Conservation (phyloP, 2,329 filamentous ascomycete species). For the Trichoderma afroharzianum region DNA sequence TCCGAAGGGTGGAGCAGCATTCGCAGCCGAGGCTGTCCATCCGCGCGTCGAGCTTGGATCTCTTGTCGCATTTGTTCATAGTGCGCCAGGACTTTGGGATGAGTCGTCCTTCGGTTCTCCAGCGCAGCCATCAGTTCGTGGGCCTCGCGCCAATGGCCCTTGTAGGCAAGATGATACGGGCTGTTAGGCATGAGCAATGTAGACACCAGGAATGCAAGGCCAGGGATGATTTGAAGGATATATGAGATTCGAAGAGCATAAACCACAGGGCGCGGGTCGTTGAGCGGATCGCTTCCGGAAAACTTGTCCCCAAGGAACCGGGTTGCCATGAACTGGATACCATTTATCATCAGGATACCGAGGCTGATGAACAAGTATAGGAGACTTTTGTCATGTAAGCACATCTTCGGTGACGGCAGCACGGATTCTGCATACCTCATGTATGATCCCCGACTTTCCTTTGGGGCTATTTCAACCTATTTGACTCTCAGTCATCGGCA, state of each 20-base stretch:
- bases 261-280: constrained; percentile 27
- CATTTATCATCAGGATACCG: constrained; percentile 65
- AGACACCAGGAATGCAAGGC: constrained; percentile 50
- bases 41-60: constrained; percentile 49
- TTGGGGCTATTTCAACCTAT: constrained; percentile 57
- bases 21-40: constrained; percentile 45
- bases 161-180: constrained; percentile 67
- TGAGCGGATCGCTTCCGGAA: constrained; percentile 30
- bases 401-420: not conserved
- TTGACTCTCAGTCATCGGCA: not conserved
- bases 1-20: constrained; percentile 50
- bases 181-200: constrained; percentile 58
- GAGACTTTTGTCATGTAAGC: constrained; percentile 31
- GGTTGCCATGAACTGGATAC: constrained; percentile 60
- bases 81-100: constrained; percentile 60
- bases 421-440: constrained; percentile 35
- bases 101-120: constrained; percentile 50
- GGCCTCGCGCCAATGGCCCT: constrained; percentile 65
- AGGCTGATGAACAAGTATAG: constrained; percentile 71
- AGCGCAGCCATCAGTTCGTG: constrained; percentile 54
- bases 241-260: constrained; percentile 59
- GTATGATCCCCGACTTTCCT: constrained; percentile 56
- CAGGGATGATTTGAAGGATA: constrained; percentile 58
- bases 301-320: constrained; percentile 45
- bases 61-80: constrained; percentile 58